Conservation (phyloP, 2,329 filamentous ascomycete species). For the Pyrenochaeta sp. region DNA sequence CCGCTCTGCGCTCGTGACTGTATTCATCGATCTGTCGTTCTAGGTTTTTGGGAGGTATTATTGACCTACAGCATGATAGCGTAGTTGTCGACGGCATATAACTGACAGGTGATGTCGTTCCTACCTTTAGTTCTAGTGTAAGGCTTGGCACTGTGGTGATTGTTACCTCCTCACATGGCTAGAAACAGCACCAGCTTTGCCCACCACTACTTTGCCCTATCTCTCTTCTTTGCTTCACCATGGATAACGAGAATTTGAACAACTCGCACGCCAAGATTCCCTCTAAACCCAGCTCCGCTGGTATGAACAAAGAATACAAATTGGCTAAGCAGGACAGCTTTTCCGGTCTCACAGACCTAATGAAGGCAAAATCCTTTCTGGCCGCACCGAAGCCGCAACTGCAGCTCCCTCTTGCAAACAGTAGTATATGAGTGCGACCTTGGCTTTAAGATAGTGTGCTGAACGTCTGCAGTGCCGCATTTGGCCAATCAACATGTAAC, state of each 20-base stretch:
- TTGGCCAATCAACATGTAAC: conserved; percentile 1
- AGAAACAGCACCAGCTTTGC: neutral
- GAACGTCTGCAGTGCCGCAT: conserved; percentile 8
- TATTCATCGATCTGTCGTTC: too few species aligned
- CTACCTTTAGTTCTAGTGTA: neutral
- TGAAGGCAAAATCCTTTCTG: conserved; percentile 23
- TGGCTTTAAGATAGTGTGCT: neutral
- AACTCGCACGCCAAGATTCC: conserved; percentile 3
- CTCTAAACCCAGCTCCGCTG: neutral
- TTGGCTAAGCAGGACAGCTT: conserved; percentile 22
- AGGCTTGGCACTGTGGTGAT: conserved; percentile 13
- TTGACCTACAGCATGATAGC: neutral
- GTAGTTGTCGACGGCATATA: neutral
- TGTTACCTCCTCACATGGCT: conserved; percentile 2
- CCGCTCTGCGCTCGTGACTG: too few species aligned
- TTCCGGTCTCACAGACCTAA: conserved; percentile 21
- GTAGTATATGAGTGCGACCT: conserved; percentile 4
- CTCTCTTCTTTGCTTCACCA: neutral
- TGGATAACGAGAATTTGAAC: neutral
- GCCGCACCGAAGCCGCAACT: neutral
- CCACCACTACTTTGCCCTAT: neutral
- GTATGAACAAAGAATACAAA: neutral
- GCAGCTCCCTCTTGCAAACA: neutral
- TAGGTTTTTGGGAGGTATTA: neutral
- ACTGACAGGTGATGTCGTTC: neutral